Evolutionary conservation across 2,329 filamentous ascomycete genomes (phyloP), one percentile per base, ranked within the genome.

Genomic region (Diaporthe citrichinensis): DNA sequence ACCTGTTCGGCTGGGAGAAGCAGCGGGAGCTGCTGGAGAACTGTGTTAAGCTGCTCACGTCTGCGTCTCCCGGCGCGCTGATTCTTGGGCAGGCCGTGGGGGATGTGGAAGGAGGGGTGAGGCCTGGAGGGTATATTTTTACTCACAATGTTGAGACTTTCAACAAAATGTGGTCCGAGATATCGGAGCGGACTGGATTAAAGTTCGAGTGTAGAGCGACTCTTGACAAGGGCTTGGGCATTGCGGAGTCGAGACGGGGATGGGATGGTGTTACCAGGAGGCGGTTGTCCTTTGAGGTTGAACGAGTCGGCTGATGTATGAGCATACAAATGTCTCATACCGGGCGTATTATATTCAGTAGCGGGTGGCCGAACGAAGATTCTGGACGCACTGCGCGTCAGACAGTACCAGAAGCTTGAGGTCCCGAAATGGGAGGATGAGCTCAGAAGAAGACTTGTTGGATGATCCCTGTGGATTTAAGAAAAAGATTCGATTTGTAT

Each of bases 1-100:
- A 84, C 57, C 72, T 84, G 9, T 84, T 84, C 65, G 53, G 61
- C 14, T 81, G 79, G 75, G 79, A 79, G 14, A 77, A 80, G 49
- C 83, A 84, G 69, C 78, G 80, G 6, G 79, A 58, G 39, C 57
- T 78, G 25, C 80, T 74, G 51, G 80, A 78, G 71, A 78, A 79
- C 6, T 75, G 83, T 5, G 79, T 80, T 5, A 73, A 73, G 62
- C 78, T 83, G 25, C 76, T 82, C 44, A 80, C 76, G 31, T 72
- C 77, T 5, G 76, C 76, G 8, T 61, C 68, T 10, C 20, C 59
- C 15, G 78, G 78, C 1, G 41, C 61, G 1, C 23, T 76, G 5
- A 78, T 79, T 15, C 31, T 79, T 3, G 78, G 78, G 4, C 72
- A 76, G 3, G 59, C 72, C 3, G 57, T 76, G 12, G 78, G 78